phyloP scores from a whole-genome alignment of 208 protist genomes.

The Trypanosomatidae sp. region DNA sequence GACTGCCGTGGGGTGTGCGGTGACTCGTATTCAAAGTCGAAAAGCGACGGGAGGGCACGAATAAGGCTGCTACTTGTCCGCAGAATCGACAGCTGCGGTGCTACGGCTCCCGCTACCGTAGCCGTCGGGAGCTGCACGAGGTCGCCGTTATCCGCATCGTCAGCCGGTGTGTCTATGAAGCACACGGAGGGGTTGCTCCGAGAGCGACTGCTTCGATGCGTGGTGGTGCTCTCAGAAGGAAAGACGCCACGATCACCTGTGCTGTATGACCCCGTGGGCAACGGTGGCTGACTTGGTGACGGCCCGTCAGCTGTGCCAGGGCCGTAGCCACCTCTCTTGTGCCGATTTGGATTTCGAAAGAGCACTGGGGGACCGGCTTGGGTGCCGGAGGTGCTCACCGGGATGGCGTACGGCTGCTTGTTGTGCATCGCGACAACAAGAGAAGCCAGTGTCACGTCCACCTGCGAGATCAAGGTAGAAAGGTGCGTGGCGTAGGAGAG shows the following conservation, averaged over 20 bases:
- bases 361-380: slow-evolving; percentile 6
- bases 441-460: not conserved
- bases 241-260: not conserved
- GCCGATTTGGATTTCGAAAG: slow-evolving; percentile 11
- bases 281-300: not conserved
- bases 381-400: slow-evolving; percentile 6
- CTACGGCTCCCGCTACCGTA: not conserved
- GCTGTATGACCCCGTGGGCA: not conserved
- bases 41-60: slow-evolving; percentile 4
- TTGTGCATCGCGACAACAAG: slow-evolving; percentile 9
- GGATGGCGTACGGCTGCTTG: slow-evolving; percentile 18
- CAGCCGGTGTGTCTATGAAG: not conserved
- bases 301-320: slow-evolving; percentile 10
- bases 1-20: slow-evolving; percentile 4
- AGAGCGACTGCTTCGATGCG: not conserved
- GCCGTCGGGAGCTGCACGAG: not conserved
- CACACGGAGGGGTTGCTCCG: slow-evolving; percentile 8
- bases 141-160: not conserved
- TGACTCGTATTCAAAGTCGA: slow-evolving; percentile 23
- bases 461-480: not conserved
- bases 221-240: slow-evolving; percentile 3
- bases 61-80: slow-evolving; percentile 20
- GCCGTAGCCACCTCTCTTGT: slow-evolving; percentile 11
- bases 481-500: not conserved
- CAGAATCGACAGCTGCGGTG: slow-evolving; percentile 20